These are phyloP conservation scores for Pezicula neosporulosa DNA, from an alignment of 2,329 filamentous ascomycete genomes.

Conservation along the genomic window DNA sequence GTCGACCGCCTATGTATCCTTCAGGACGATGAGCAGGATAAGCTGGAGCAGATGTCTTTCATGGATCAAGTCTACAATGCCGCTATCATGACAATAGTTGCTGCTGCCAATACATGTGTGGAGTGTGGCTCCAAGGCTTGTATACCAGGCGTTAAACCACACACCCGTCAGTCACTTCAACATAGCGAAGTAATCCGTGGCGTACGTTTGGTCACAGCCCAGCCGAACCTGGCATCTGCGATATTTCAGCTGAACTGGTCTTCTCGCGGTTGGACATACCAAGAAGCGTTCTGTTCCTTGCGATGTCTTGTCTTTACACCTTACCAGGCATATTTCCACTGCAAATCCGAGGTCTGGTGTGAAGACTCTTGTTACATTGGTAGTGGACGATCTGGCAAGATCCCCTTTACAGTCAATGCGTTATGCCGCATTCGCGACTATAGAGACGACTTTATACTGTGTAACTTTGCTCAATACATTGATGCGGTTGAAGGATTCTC, in stretches of 20 bases:
- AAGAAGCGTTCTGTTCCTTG: constrained; percentile 25
- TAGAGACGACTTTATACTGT: background rate
- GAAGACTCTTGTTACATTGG: background rate
- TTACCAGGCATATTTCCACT: constrained; percentile 21
- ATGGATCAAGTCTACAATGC: constrained; percentile 3
- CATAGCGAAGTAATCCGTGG: background rate
- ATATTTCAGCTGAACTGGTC: constrained; percentile 5
- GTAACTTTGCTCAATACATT: background rate
- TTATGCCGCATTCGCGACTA: too few relatives aligned
- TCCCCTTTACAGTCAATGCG: too few relatives aligned
- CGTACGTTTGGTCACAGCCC: background rate
- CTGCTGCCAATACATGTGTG: background rate
- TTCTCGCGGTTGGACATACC: constrained; percentile 27
- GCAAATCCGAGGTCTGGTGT: constrained; percentile 3
- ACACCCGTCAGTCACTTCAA: background rate
- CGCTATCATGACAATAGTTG: constrained; percentile 1
- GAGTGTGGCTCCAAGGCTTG: background rate
- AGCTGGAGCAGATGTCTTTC: background rate
- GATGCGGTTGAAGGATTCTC: constrained; percentile 1
- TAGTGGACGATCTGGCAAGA: too few relatives aligned
- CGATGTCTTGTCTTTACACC: constrained; percentile 27
- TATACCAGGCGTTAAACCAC: background rate
- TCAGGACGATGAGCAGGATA: too few relatives aligned
- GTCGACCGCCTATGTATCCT: too few relatives aligned
- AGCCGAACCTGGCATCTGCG: background rate